phyloP scores from a whole-genome alignment of 2,329 filamentous ascomycete species.

The Cordyceps tenuipes region DNA sequence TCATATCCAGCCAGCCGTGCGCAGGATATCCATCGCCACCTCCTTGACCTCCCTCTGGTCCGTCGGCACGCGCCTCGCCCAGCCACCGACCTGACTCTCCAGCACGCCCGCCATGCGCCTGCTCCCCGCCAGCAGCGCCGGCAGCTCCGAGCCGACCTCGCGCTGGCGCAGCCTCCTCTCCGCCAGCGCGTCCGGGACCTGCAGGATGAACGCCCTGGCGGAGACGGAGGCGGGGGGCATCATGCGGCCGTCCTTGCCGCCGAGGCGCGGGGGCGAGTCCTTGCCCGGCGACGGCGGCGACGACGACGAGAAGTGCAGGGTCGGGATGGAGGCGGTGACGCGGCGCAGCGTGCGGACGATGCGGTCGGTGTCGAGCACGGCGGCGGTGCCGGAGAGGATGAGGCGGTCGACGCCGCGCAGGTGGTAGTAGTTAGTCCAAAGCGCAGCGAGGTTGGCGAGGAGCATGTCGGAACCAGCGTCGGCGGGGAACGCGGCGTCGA shows the following conservation, averaged over 20 bases:
- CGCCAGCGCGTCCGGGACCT: slow-evolving; percentile 10
- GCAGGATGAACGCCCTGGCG: slow-evolving; percentile 9
- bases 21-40: slow-evolving; percentile 11
- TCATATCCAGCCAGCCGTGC: slow-evolving; percentile 12
- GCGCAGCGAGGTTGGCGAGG: slow-evolving; percentile 11
- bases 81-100: slow-evolving; percentile 11
- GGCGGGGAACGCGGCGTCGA: slow-evolving; percentile 12
- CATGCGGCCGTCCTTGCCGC: slow-evolving; percentile 7
- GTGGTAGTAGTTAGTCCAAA: slow-evolving; percentile 14
- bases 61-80: slow-evolving; percentile 11
- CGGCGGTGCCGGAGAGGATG: slow-evolving; percentile 11
- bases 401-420: slow-evolving; percentile 12
- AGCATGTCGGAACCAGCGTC: slow-evolving; percentile 9
- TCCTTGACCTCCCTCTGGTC: slow-evolving; percentile 12
- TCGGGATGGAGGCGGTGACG: slow-evolving; percentile 8
- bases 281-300: not conserved
- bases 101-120: slow-evolving; percentile 10
- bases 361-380: slow-evolving; percentile 10
- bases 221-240: slow-evolving; percentile 11
- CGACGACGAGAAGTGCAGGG: not conserved
- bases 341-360: slow-evolving; percentile 10
- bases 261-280: not conserved
- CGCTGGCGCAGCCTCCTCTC: slow-evolving; percentile 5
- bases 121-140: slow-evolving; percentile 3
- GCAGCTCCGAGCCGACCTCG: slow-evolving; percentile 12